Percentiles rank a stretch among this genome's conserved stretches.
phyloP scores from a whole-genome alignment of 371 early-diverging fungal species.

The Rhizopus arrhizus region DNA sequence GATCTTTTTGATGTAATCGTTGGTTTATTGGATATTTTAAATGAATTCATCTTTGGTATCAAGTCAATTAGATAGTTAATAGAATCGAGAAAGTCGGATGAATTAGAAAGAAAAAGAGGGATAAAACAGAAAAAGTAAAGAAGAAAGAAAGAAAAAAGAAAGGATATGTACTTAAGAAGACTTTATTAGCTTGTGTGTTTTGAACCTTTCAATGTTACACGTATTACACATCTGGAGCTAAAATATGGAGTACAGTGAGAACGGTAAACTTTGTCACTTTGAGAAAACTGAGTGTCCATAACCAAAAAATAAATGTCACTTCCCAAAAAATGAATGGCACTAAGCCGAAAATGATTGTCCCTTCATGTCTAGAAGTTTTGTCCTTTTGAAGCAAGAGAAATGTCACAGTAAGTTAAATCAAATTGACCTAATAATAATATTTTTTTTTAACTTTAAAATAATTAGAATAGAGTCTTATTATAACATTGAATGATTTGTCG shows the following conservation, averaged over 20 bases:
- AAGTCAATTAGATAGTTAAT: conserved; percentile 1
- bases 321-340: too few relatives aligned
- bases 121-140: conserved; percentile 1
- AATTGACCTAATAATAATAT: neutral
- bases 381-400: neutral
- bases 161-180: neutral
- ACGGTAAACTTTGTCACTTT: too few relatives aligned
- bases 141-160: neutral
- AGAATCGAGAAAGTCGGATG: neutral
- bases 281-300: too few relatives aligned
- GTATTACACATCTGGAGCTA: neutral
- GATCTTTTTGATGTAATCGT: conserved; percentile 27
- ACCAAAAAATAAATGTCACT: too few relatives aligned
- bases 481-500: conserved; percentile 9
- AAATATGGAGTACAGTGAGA: too few relatives aligned
- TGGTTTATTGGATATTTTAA: conserved; percentile 8
- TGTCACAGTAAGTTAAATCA: neutral
- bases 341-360: neutral
- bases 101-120: conserved; percentile 18
- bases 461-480: too few relatives aligned
- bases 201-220: conserved; percentile 7
- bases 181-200: neutral
- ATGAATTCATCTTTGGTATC: neutral
- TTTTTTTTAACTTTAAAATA: neutral
- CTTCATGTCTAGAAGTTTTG: neutral